Base-by-base conservation (phyloP, 78 protist genomes). In the Chrysochromulina tobinii region DNA sequence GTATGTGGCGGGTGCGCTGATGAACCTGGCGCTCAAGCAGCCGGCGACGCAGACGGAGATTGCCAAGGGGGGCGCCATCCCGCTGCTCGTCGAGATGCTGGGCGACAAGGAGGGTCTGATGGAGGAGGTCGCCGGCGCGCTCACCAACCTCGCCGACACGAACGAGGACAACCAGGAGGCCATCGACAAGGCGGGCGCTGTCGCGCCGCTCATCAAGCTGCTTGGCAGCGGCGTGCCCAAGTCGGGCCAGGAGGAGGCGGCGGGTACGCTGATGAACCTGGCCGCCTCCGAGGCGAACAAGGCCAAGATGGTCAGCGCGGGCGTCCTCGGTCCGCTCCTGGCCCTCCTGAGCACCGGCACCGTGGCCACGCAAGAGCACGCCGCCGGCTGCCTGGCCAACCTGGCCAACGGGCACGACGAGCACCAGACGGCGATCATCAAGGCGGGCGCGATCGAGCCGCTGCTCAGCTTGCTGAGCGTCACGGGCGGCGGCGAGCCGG, bases 91-190 rank as follows among this genome's bases (percentile, higher is more conserved):
- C 18, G 15, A 25, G 81, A 72, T 72, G 81, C 81, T 72, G 81
- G 12, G 2, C 81, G 81, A 72, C 53, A 53, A 20, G n/a, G 72
- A 66, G 72, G 72, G 48, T 17, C 54, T 3, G 53, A 72, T 72
- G 81, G 81, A 72, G 53, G 81, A 72, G 81, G 81, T 72, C 9
- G 81, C 81, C 14, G 81, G 81, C 53, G 81, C 81, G 81, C 81
- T 72, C 25, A 72, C 81, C 57, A 72, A 72, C 81, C 81, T 72
- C 25, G 81, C 81, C 54, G 81, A 72, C 81, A 72, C 25, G 25
- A 25, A 72, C 53, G 81, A 72, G 53, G 81, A 6, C 57, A 72
- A 72, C 53, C 81, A 72, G 81, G 72, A 6, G 9, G 81, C 81
- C 18, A 72, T 72, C 81, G 81, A 12, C 81, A 17, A 3, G 4